Evolutionary conservation across 345 rosid species (phyloP).

Genomic region (Draba incana): DNA sequence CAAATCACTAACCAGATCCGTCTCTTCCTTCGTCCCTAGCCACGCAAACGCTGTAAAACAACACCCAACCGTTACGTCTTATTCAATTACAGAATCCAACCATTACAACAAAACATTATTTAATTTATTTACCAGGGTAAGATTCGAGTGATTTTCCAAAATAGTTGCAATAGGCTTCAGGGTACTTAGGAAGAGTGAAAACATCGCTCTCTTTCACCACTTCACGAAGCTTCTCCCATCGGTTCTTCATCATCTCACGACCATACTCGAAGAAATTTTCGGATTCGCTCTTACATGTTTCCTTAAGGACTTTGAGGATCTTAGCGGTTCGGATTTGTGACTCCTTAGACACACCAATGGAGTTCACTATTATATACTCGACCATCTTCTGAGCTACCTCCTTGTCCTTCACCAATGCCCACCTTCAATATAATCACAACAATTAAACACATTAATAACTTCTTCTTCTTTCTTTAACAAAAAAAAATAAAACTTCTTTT

Average conservation of each 20-base stretch:
- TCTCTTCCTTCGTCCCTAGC: conserved; percentile 63
- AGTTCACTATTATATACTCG: conserved; percentile 54
- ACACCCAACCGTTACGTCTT: conserved; percentile 28
- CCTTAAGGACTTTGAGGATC: conserved; percentile 54
- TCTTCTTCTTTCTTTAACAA: no score
- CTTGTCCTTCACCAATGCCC: conserved; percentile 81
- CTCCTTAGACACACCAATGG: conserved; percentile 88
- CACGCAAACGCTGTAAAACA: conserved; percentile 72
- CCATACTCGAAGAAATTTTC: conserved; percentile 64
- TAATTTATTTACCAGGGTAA: conserved; percentile 63
- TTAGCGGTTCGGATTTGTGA: conserved; percentile 82
- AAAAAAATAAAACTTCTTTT: neutral
- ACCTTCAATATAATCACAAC: conserved; percentile 42
- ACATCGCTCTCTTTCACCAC: conserved; percentile 47
- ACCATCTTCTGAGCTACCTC: conserved; percentile 71
- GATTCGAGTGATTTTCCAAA: conserved; percentile 46
- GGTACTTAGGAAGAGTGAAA: conserved; percentile 59
- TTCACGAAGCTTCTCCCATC: conserved; percentile 69
- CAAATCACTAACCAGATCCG: conserved; percentile 51
- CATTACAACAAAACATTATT: neutral
- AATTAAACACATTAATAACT: neutral
- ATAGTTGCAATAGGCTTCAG: conserved; percentile 69
- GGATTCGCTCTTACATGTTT: conserved; percentile 44
- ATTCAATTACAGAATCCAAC: conserved; percentile 24
- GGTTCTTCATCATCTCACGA: conserved; percentile 51